phyloP scores from a whole-genome alignment of 108 stramenopile genomes.

The Skeletonema menzelii region DNA sequence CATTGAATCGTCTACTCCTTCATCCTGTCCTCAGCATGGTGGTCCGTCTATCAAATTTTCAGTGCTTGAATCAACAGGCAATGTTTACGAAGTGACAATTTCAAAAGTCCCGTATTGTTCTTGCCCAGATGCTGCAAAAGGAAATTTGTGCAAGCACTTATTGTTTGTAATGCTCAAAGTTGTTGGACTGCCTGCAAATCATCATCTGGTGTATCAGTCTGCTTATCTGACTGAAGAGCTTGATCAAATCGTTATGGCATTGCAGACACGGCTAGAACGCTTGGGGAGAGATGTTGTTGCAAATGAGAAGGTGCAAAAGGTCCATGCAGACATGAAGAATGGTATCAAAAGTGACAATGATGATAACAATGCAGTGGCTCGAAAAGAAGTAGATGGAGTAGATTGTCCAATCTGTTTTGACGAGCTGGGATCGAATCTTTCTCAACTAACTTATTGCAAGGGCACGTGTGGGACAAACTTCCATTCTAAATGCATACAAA shows the following conservation, averaged over 20 bases:
- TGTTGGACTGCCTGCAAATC: conserved; percentile 19
- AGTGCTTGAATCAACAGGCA: conserved; percentile 55
- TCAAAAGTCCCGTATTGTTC: conserved; percentile 32
- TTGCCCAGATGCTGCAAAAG: conserved; percentile 49
- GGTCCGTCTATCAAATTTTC: conserved; percentile 13
- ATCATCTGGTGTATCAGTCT: conserved; percentile 44
- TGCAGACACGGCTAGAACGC: conserved; percentile 12
- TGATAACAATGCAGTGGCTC: not conserved
- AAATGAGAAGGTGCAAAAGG: conserved; percentile 28
- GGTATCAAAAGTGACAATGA: conserved; percentile 2
- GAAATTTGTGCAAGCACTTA: conserved; percentile 58
- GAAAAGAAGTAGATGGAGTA: conserved; percentile 1
- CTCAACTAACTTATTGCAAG: conserved; percentile 26
- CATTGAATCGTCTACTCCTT: not conserved
- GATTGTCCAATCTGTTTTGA: conserved; percentile 63
- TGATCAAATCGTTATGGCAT: conserved; percentile 30
- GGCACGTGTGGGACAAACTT: conserved; percentile 42
- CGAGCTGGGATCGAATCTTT: not conserved
- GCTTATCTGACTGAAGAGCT: conserved; percentile 41
- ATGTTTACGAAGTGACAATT: conserved; percentile 46
- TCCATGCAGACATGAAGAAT: conserved; percentile 14
- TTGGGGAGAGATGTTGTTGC: conserved; percentile 39
- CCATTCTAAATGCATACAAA: conserved; percentile 34
- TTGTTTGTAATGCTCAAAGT: conserved; percentile 54
- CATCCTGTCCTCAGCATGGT: not conserved